Evolutionary conservation across 1,284 basidiomycete genomes (phyloP).

Genomic region (Malassezia vespertilionis): DNA sequence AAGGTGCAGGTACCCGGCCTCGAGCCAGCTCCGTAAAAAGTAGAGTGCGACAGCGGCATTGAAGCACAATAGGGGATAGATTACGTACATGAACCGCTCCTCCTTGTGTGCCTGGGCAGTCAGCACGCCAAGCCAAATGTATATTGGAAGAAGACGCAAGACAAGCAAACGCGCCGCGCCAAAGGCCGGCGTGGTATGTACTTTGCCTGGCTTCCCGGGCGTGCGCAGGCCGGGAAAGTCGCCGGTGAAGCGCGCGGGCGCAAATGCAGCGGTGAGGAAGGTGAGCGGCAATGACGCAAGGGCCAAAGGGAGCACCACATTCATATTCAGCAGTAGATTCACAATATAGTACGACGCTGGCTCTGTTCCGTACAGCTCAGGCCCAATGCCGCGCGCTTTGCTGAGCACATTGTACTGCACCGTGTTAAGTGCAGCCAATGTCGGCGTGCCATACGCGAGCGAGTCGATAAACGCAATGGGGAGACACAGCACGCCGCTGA

Average conservation of each 20-base stretch:
- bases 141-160: conserved; percentile 69
- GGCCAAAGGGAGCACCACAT: conserved; percentile 69
- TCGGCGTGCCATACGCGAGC: conserved; percentile 68
- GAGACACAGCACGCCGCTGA: conserved; percentile 59
- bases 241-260: conserved; percentile 64
- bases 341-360: conserved; percentile 54
- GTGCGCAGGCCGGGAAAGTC: conserved; percentile 50
- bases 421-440: conserved; percentile 83
- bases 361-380: conserved; percentile 84
- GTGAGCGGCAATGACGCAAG: conserved; percentile 56
- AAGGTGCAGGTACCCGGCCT: conserved; percentile 21
- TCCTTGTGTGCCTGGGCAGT: conserved; percentile 84
- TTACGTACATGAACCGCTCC: conserved; percentile 93
- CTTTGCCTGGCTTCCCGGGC: conserved; percentile 18
- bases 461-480: conserved; percentile 55
- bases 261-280: conserved; percentile 62
- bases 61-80: conserved; percentile 80
- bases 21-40: conserved; percentile 51
- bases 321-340: conserved; percentile 76
- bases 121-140: conserved; percentile 75
- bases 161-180: conserved; percentile 53
- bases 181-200: conserved; percentile 15
- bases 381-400: conserved; percentile 57
- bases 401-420: conserved; percentile 81
- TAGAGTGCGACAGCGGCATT: conserved; percentile 72